A percentile compares a stretch with the other conserved stretches of the same genome.
These are phyloP conservation scores for Drechslerella stenobrocha DNA, from an alignment of 2,329 filamentous ascomycete species.

Conservation along the genomic window DNA sequence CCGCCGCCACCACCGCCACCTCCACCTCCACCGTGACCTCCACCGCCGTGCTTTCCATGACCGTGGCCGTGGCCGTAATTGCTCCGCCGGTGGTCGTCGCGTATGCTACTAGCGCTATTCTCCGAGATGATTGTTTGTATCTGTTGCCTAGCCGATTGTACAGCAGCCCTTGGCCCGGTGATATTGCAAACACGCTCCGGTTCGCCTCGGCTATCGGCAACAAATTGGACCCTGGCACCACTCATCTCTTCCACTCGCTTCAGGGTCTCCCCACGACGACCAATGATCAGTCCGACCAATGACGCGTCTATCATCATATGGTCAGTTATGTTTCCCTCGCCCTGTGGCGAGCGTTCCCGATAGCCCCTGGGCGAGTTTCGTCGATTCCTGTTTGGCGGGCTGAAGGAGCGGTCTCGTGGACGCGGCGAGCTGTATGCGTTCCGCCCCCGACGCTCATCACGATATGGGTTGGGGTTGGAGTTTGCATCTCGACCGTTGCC, in stretches of 20 bases:
- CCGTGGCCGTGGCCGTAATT: conserved; percentile 41
- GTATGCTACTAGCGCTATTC: conserved; percentile 47
- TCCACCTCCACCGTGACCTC: background rate
- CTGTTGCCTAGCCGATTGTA: conserved; percentile 76
- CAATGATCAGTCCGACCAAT: conserved; percentile 86
- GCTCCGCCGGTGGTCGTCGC: conserved; percentile 35
- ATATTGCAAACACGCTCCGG: conserved; percentile 76
- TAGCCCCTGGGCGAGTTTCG: conserved; percentile 55
- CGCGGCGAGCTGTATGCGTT: conserved; percentile 61
- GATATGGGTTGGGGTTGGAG: conserved; percentile 67
- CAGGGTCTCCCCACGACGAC: conserved; percentile 84
- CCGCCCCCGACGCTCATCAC: conserved; percentile 73
- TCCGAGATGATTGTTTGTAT: conserved; percentile 89
- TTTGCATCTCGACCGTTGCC: conserved; percentile 20
- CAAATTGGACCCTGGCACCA: conserved; percentile 82
- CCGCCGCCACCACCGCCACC: conserved; percentile 50
- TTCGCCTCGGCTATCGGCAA: conserved; percentile 65
- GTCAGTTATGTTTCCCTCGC: conserved; percentile 72
- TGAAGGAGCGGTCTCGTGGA: conserved; percentile 72
- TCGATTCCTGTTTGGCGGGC: conserved; percentile 54
- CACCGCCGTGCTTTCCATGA: conserved; percentile 34
- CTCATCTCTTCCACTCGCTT: conserved; percentile 81
- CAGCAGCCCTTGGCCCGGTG: conserved; percentile 70
- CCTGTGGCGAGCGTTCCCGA: conserved; percentile 65
- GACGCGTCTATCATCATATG: conserved; percentile 84